Conservation (phyloP, 495 filamentous ascomycete species). For the Neurospora sp. region DNA sequence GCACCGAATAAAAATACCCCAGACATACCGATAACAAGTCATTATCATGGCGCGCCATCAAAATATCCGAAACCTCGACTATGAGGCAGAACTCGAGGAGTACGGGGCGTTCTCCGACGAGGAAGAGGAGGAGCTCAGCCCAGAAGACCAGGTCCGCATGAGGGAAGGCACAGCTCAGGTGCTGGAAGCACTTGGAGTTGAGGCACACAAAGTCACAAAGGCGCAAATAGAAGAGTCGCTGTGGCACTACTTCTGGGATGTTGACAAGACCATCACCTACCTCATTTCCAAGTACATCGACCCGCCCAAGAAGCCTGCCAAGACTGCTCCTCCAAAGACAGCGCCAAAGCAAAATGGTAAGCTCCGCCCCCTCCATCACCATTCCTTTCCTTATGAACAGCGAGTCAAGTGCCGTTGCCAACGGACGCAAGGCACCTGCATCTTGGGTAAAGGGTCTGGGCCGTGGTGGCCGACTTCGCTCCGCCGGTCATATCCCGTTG, state of each 20-base stretch:
- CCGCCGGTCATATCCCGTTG: not conserved
- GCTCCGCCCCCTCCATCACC: conserved; percentile 12
- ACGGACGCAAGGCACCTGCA: not conserved
- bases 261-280: conserved; percentile 73
- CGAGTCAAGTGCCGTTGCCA: not conserved
- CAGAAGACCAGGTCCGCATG: conserved; percentile 51
- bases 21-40: not conserved
- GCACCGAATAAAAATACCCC: not conserved
- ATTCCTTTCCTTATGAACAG: not conserved
- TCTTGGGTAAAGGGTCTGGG: not conserved
- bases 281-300: conserved; percentile 51
- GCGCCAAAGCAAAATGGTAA: conserved; percentile 43
- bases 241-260: conserved; percentile 94
- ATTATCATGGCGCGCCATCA: conserved; percentile 53
- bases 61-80: conserved; percentile 48
- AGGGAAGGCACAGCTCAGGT: conserved; percentile 44
- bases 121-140: conserved; percentile 38
- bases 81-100: conserved; percentile 50
- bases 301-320: conserved; percentile 21
- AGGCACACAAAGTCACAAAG: conserved; percentile 45
- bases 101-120: conserved; percentile 39
- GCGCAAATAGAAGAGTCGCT: conserved; percentile 77
- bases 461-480: not conserved
- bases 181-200: conserved; percentile 41
- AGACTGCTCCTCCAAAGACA: conserved; percentile 18